Base-by-base conservation (phyloP, 345 rosid species). In the Arabidopsis arenosa region DNA sequence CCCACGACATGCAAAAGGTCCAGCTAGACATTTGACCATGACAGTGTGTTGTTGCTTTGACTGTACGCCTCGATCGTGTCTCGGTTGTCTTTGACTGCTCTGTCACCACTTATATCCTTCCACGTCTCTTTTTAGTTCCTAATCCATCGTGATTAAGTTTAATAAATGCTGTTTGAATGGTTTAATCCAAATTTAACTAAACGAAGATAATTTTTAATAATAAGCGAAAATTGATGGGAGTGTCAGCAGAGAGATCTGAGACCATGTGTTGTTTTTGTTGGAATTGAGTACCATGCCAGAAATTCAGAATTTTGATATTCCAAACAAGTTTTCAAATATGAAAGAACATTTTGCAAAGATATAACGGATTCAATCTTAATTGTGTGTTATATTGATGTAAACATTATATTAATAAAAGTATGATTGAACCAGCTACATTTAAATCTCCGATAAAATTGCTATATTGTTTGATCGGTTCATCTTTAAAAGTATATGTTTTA, bases 11-110 rank as follows among this genome's bases (percentile, higher is more conserved):
- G 78, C 74, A 33, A 78, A 83, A 81, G 81, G 73, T 79, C 78
- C 88, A 83, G 88, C 83, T 57, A 78, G 78, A 75, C 82, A 45
- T 80, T 84, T 86, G 85, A 84, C 85, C 81, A 28, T 12, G 77
- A 75, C 84, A 68, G 80, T 68, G 26, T 53, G 30, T 59, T 23
- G 37, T 74, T 80, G 75, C 79, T 81, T 81, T 82, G 85, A 82
- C 83, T 79, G 72, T 53, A 77, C 70, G 43, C 73, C 60, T 73
- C 68, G 68, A 65, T 73, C 53, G 75, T 77, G 79, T 70, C 63
- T 55, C 63, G 51, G 39, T 40, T 68, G 63, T 53, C 79, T 74
- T 81, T 81, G 79, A 79, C 81, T 63, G 48, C 8, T 51, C 69
- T 72, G 60, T 63, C 17, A 2, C 76, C 76, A 73, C 48, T 60